Percentiles rank a stretch among this genome's conserved stretches.
phyloP scores from a whole-genome alignment of 192 early-diverging fungal genomes.

The Ambispora gerdemannii region DNA sequence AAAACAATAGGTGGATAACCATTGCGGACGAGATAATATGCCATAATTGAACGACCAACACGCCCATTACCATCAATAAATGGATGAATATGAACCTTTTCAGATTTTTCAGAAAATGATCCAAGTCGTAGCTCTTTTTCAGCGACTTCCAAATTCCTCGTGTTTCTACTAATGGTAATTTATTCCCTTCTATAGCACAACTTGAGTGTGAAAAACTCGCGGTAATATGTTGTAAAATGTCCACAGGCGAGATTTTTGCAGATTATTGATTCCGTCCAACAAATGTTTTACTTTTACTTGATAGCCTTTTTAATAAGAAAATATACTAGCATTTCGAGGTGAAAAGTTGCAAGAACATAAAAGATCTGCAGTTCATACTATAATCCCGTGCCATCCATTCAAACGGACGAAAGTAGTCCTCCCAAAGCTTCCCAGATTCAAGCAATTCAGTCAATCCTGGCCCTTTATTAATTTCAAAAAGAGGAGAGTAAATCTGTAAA shows the following conservation, averaged over 20 bases:
- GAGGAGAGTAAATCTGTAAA: constrained; percentile 16
- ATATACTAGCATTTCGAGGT: background rate
- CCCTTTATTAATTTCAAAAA: background rate
- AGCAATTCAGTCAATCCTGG: background rate
- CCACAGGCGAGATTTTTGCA: background rate
- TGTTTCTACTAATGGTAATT: background rate
- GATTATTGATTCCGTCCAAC: constrained; percentile 9
- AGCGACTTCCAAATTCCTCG: constrained; percentile 13
- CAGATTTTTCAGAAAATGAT: constrained; percentile 10
- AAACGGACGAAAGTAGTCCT: constrained; percentile 21
- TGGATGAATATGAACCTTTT: constrained; percentile 21
- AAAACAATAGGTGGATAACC: constrained; percentile 8
- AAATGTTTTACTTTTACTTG: background rate
- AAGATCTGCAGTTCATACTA: constrained; percentile 1
- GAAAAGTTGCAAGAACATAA: background rate
- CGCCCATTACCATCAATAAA: constrained; percentile 15
- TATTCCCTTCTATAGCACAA: constrained; percentile 18
- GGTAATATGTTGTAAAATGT: constrained; percentile 9
- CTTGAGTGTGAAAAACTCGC: constrained; percentile 17
- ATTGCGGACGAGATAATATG: constrained; percentile 8
- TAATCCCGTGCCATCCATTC: constrained; percentile 19
- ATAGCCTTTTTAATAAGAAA: constrained; percentile 3
- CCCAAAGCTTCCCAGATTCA: constrained; percentile 16
- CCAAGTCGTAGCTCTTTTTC: background rate
- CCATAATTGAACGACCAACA: constrained; percentile 25